Evolutionary conservation across 169 alveolate species (phyloP).

Genomic region (Sarcocystis neurona): DNA sequence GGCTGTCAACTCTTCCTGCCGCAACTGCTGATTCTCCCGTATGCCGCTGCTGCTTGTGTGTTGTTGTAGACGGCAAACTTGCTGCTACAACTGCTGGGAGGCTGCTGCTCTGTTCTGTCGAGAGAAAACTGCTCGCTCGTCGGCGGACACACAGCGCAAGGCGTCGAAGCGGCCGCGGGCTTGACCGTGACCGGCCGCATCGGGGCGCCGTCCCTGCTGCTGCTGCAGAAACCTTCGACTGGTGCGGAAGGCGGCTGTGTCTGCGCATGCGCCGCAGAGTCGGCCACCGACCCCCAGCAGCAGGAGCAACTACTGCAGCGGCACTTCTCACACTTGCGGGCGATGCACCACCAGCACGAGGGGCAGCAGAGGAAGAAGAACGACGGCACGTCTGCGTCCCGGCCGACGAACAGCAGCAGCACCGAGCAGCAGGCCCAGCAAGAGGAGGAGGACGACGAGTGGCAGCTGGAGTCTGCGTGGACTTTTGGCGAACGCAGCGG

Average conservation of each 20-base stretch:
- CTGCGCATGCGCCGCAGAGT: neutral
- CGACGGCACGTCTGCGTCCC: neutral
- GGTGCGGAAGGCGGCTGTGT: neutral
- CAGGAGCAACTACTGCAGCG: neutral
- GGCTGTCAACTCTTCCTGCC: neutral
- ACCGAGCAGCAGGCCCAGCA: neutral
- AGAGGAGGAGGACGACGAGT: neutral
- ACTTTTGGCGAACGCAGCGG: no score
- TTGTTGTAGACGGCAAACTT: slow-evolving; percentile 42
- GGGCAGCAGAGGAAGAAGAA: neutral
- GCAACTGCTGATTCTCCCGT: neutral
- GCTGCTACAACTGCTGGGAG: slow-evolving; percentile 53
- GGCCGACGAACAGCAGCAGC: neutral
- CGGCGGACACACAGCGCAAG: slow-evolving; percentile 57
- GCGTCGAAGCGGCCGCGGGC: slow-evolving; percentile 52
- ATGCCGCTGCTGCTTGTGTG: neutral
- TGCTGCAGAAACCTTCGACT: neutral
- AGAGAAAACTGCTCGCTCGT: slow-evolving; percentile 47
- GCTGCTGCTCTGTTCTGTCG: slow-evolving; percentile 36
- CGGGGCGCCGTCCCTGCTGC: neutral
- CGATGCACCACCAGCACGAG: neutral
- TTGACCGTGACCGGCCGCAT: slow-evolving; percentile 47
- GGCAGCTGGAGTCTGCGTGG: no score
- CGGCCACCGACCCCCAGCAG: neutral
- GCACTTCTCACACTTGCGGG: no score